These are phyloP conservation scores for Metrosideros polymorpha DNA, from an alignment of 441 rosid species.

Conservation along the genomic window DNA sequence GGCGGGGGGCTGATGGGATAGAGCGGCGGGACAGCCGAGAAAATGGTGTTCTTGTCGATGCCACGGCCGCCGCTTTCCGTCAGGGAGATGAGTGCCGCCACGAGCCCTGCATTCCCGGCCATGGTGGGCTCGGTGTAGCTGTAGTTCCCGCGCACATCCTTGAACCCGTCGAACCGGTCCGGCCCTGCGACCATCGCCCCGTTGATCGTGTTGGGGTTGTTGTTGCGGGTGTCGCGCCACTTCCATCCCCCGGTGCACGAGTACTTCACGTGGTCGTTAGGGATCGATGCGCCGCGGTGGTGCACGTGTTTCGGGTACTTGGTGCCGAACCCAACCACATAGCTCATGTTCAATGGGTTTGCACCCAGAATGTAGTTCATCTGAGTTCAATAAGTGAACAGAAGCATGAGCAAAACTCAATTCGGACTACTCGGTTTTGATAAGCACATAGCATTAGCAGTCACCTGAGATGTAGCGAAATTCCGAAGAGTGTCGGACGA, in stretches of 20 bases:
- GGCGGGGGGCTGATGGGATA: conserved; percentile 59
- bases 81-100: conserved; percentile 63
- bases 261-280: conserved; percentile 32
- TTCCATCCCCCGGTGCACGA: conserved; percentile 67
- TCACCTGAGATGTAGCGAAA: conserved; percentile 68
- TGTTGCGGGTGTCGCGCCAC: conserved; percentile 48
- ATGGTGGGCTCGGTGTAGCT: conserved; percentile 71
- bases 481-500: conserved; percentile 21
- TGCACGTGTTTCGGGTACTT: conserved; percentile 68
- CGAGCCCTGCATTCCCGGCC: conserved; percentile 75
- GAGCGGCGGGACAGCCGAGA: conserved; percentile 63
- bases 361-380: conserved; percentile 67
- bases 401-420: neutral
- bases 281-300: conserved; percentile 83
- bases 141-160: conserved; percentile 36
- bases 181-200: conserved; percentile 97
- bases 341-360: conserved; percentile 81
- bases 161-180: conserved; percentile 49
- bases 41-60: conserved; percentile 57
- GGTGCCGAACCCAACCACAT: conserved; percentile 61
- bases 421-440: neutral
- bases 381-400: conserved; percentile 14
- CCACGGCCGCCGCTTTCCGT: conserved; percentile 36
- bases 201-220: conserved; percentile 60
- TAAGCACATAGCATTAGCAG: neutral